Evolutionary conservation across 768 basidiomycete genomes (phyloP), one percentile per base, ranked within the genome.

Genomic region (Podaxis mareebaensis): DNA sequence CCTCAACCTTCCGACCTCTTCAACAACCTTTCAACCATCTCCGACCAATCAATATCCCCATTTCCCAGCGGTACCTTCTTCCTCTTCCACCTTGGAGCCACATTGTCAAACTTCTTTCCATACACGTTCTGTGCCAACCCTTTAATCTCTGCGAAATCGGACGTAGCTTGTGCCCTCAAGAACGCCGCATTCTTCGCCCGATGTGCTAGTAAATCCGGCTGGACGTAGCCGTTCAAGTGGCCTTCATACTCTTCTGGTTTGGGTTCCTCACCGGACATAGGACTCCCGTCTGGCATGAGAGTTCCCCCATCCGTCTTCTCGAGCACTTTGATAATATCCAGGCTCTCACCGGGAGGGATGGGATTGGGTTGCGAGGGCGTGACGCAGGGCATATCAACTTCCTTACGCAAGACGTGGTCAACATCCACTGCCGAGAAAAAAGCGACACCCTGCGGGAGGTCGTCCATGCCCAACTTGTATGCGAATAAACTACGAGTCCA

Each of bases 391-490:
- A 99, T 94, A 71, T 95, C 92, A 26, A 95, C 94, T 76, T 99
- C 96, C 74, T 99, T 99, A 39, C 97, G 84, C 44, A 98, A 80
- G 0, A 97, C 92, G 15, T 81, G 79, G 73, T 99, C 96, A 22
- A 99, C 78, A 72, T 99, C 97, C 53, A 99, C 95, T 0, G 94
- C 93, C 1, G 95, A 97, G 79, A 99, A 98, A 79, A 97, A 99
- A 0, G 95, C 94, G 5, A 97, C 92, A 40, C 96, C 89, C 70
- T 96, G 94, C 0, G 97, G 97, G 1, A 99, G 80, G 71, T 99
- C 93, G 70, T 95, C 93, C 90, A 99, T 93, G 4, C 95, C 95
- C n/a, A 99, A 80, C 68, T 86, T 90, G 74, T 85, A 95, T 1
- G 95, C 92, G 73, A 99, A 98, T 69, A 96, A 71, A 56, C 89